These are phyloP conservation scores for Annulohypoxylon nitens DNA, from an alignment of 495 filamentous ascomycete species.

Conservation along the genomic window DNA sequence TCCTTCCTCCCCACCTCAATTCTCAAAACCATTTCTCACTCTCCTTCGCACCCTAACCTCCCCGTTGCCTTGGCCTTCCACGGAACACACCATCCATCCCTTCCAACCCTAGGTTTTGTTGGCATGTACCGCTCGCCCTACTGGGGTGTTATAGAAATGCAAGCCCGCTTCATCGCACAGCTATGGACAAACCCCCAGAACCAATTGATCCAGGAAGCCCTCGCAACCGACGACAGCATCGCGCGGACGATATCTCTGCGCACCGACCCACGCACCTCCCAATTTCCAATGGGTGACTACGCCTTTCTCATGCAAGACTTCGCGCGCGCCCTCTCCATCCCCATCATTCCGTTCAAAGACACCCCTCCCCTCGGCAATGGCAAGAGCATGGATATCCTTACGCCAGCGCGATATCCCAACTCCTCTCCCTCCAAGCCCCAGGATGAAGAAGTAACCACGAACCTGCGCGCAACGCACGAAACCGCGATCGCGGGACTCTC, in stretches of 20 bases:
- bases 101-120: conserved; percentile 80
- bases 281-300: conserved; percentile 88
- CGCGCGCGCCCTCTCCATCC: conserved; percentile 65
- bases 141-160: conserved; percentile 90
- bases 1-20: conserved; percentile 70
- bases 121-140: conserved; percentile 89
- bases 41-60: conserved; percentile 66
- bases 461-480: conserved; percentile 52
- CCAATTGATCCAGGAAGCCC: conserved; percentile 43
- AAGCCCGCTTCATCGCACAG: conserved; percentile 73
- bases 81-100: conserved; percentile 68
- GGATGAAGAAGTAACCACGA: conserved; percentile 44
- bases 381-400: conserved; percentile 60
- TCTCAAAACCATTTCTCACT: conserved; percentile 68
- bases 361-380: conserved; percentile 53
- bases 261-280: conserved; percentile 62
- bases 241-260: conserved; percentile 59
- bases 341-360: conserved; percentile 38
- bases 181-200: conserved; percentile 56
- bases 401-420: conserved; percentile 58
- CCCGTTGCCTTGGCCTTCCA: conserved; percentile 78
- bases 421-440: conserved; percentile 21
- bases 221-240: conserved; percentile 59
- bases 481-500: conserved; percentile 53
- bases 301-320: conserved; percentile 81